Evolutionary conservation across 2,329 filamentous ascomycete species (phyloP).

Genomic region (Endocalyx cinctus): DNA sequence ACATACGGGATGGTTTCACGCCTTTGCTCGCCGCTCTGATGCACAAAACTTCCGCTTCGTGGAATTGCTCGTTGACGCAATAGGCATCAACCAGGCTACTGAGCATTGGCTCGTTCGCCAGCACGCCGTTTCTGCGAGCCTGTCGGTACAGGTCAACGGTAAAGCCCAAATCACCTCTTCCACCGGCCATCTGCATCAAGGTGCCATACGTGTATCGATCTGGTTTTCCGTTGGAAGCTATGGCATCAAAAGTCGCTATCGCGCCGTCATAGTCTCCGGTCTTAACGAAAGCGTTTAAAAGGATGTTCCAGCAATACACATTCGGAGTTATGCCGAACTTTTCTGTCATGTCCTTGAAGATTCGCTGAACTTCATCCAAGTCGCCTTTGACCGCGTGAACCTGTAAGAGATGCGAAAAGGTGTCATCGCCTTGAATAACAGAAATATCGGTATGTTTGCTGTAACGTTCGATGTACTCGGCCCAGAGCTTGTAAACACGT

Average conservation of each 20-base stretch:
- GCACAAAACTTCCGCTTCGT: conserved; percentile 56
- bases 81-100: conserved; percentile 64
- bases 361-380: conserved; percentile 49
- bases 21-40: conserved; percentile 48
- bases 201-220: conserved; percentile 65
- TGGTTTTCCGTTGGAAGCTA: conserved; percentile 48
- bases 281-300: conserved; percentile 67
- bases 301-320: conserved; percentile 65
- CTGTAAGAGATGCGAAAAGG: conserved; percentile 59
- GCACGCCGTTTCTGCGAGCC: conserved; percentile 50
- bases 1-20: conserved; percentile 57
- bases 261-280: conserved; percentile 64
- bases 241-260: conserved; percentile 56
- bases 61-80: conserved; percentile 50
- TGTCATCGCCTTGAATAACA: conserved; percentile 29
- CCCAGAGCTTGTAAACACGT: conserved; percentile 41
- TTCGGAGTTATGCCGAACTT: conserved; percentile 55
- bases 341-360: conserved; percentile 57
- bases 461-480: conserved; percentile 34
- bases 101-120: conserved; percentile 53
- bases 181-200: conserved; percentile 67
- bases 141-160: conserved; percentile 61
- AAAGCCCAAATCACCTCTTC: conserved; percentile 67
- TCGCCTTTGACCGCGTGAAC: conserved; percentile 69
- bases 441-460: conserved; percentile 24